phyloP scores from a whole-genome alignment of 1,139 yeast species.

The Saccharomyces pastorianus region DNA sequence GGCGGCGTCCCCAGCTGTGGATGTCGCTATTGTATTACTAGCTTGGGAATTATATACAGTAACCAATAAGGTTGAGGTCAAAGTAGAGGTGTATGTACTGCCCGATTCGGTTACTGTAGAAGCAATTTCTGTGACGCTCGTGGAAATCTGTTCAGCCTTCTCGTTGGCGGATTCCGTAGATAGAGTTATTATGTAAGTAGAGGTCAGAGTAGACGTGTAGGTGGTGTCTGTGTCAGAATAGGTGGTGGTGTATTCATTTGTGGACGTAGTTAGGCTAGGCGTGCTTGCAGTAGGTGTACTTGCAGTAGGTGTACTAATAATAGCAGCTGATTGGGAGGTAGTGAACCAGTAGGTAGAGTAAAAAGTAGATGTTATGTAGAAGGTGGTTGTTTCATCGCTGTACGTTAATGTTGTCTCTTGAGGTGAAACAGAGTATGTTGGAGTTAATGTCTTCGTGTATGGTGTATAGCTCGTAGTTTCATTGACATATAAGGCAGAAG shows the following conservation, averaged over 20 bases:
- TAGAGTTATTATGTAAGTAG: slow-evolving; percentile 3
- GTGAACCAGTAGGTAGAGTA: slow-evolving; percentile 19
- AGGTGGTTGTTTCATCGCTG: slow-evolving; percentile 20
- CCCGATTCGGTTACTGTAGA: slow-evolving; percentile 10
- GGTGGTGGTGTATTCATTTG: slow-evolving; percentile 1
- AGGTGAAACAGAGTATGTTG: slow-evolving; percentile 16
- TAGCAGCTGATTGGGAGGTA: slow-evolving; percentile 4
- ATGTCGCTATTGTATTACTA: not conserved
- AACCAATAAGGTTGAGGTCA: slow-evolving; percentile 16
- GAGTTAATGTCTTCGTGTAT: slow-evolving; percentile 20
- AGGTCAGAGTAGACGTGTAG: slow-evolving; percentile 3
- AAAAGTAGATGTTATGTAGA: slow-evolving; percentile 22
- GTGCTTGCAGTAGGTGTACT: not conserved
- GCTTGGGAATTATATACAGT: slow-evolving; percentile 11
- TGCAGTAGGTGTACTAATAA: not conserved
- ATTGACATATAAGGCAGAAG: slow-evolving; percentile 17
- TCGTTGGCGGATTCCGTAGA: slow-evolving; percentile 6
- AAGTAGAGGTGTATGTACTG: slow-evolving; percentile 15
- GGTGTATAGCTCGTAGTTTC: slow-evolving; percentile 10
- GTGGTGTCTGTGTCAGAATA: slow-evolving; percentile 2
- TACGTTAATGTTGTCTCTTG: slow-evolving; percentile 14
- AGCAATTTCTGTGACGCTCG: slow-evolving; percentile 8
- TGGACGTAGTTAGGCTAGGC: not conserved
- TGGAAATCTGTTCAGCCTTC: slow-evolving; percentile 5
- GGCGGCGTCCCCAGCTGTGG: slow-evolving; percentile 2